phyloP scores from a whole-genome alignment of 352 stramenopile genomes.

The Globisporangium irregulare region DNA sequence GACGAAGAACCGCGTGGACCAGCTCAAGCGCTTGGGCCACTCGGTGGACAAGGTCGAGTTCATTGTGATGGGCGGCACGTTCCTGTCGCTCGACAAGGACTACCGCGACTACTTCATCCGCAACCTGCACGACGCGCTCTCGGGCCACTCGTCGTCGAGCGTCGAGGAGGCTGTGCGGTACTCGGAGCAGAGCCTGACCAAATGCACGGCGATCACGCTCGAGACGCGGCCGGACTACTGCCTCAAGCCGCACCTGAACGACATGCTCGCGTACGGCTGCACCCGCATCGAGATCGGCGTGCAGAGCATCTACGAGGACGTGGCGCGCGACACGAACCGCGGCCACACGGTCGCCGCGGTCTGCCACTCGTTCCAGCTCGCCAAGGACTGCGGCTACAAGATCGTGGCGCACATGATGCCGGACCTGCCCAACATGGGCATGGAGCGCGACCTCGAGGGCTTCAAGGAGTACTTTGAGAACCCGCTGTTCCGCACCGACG shows the following conservation, averaged over 20 bases:
- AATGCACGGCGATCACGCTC: conserved; percentile 95
- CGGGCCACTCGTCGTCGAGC: conserved; percentile 87
- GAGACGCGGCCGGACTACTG: conserved; percentile 98
- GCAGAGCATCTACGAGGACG: conserved; percentile 95
- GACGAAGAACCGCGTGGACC: conserved; percentile 90
- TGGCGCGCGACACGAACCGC: conserved; percentile 90
- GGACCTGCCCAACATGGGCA: conserved; percentile 96
- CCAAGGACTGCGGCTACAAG: conserved; percentile 97
- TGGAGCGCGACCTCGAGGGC: conserved; percentile 94
- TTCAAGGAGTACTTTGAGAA: conserved; percentile 98
- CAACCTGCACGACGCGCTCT: conserved; percentile 95
- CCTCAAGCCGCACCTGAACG: conserved; percentile 94
- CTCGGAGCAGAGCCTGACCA: conserved; percentile 85
- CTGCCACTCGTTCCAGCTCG: conserved; percentile 66
- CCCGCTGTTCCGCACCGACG: conserved; percentile 92
- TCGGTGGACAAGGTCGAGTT: conserved; percentile 97
- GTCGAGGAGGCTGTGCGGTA: conserved; percentile 94
- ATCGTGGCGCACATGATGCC: conserved; percentile 98
- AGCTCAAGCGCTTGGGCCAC: conserved; percentile 87
- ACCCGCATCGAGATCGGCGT: conserved; percentile 98
- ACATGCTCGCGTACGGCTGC: conserved; percentile 96
- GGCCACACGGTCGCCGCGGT: conserved; percentile 94
- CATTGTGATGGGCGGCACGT: conserved; percentile 98
- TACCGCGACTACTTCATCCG: conserved; percentile 98
- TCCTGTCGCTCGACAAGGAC: conserved; percentile 91